These are phyloP conservation scores for Coemansia sp. DNA, from an alignment of 192 early-diverging fungal species.

Conservation along the genomic window DNA sequence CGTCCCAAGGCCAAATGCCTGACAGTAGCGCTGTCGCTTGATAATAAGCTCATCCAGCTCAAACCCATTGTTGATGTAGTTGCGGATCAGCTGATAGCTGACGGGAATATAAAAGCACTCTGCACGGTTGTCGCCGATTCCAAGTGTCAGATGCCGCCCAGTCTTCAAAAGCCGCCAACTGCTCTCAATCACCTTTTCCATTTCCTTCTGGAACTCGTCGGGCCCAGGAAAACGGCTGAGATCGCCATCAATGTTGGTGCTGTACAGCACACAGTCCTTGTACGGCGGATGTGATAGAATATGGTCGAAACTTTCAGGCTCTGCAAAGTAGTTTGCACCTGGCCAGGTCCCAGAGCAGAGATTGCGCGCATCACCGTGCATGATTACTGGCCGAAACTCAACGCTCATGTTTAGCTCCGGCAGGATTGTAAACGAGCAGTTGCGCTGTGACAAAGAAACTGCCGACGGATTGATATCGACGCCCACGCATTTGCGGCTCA, in stretches of 20 bases:
- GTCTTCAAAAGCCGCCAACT: slow-evolving; percentile 74
- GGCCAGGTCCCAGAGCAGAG: slow-evolving; percentile 56
- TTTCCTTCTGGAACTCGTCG: slow-evolving; percentile 74
- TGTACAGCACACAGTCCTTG: slow-evolving; percentile 89
- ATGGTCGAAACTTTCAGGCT: slow-evolving; percentile 78
- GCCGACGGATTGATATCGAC: slow-evolving; percentile 91
- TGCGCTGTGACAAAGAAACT: slow-evolving; percentile 79
- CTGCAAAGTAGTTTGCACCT: slow-evolving; percentile 62
- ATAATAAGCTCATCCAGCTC: slow-evolving; percentile 87
- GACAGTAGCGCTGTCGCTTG: slow-evolving; percentile 87
- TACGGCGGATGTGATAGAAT: slow-evolving; percentile 93
- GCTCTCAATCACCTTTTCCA: slow-evolving; percentile 69
- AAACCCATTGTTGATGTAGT: slow-evolving; percentile 83
- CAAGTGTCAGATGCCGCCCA: slow-evolving; percentile 73
- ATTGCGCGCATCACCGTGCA: slow-evolving; percentile 79
- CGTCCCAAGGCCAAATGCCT: slow-evolving; percentile 83
- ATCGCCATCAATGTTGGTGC: slow-evolving; percentile 86
- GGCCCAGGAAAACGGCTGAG: slow-evolving; percentile 74
- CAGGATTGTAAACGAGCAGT: slow-evolving; percentile 80
- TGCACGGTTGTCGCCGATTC: slow-evolving; percentile 91
- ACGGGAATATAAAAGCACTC: slow-evolving; percentile 90
- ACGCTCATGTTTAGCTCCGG: slow-evolving; percentile 64
- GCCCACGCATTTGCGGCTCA: slow-evolving; percentile 75
- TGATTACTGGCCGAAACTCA: slow-evolving; percentile 78
- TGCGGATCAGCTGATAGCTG: slow-evolving; percentile 77